Evolutionary conservation across 345 rosid genomes (phyloP), one percentile per base, ranked within the genome.

Genomic region (Boechera stricta): DNA sequence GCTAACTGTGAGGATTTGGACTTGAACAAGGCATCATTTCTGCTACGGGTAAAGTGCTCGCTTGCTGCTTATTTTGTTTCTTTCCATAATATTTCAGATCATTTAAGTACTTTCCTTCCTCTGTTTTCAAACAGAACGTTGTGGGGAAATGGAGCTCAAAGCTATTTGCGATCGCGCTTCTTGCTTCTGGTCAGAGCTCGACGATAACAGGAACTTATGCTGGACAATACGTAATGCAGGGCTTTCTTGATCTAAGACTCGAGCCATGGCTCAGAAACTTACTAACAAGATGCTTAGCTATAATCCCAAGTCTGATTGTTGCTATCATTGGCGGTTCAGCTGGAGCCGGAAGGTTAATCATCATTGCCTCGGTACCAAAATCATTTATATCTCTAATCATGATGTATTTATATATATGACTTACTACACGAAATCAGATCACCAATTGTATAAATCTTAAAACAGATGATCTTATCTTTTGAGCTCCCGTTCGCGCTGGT

Each of bases 151-250:
- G 99, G 99, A 95, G 98, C 77, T 95, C 99, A 51, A 95, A 92
- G 80, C 85, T 92, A 69, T 95, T 95, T 60, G 98, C 94, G 15
- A 64, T 94, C 62, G 99, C 98, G 7, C 83, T 94, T 75, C 88
- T 94, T 70, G 98, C 97, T 57, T 94, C 98, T 0, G 98, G 98
- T 53, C 99, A 92, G 79, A 94, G 99, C 81, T 94, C 99, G 28
- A 94, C 99, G 4, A 92, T 94, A 71, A 94, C 99, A 0, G 99
- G 99, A 79, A 94, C 98, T 41, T 94, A 92, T 81, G 99, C 98
- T 21, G 99, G 98, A 70, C 99, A 94, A 73, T 94, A 94, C 81
- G 96, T 94, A 32, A 94, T 92, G 99, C 99, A 94, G 87, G 98
- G 99, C 31, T 92, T 95, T 80, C 90, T 95, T 71, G 86, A 92